Percentiles rank a stretch among this genome's conserved stretches.
Evolutionary conservation across 495 filamentous ascomycete genomes (phyloP).

Genomic region (Physcia stellaris): DNA sequence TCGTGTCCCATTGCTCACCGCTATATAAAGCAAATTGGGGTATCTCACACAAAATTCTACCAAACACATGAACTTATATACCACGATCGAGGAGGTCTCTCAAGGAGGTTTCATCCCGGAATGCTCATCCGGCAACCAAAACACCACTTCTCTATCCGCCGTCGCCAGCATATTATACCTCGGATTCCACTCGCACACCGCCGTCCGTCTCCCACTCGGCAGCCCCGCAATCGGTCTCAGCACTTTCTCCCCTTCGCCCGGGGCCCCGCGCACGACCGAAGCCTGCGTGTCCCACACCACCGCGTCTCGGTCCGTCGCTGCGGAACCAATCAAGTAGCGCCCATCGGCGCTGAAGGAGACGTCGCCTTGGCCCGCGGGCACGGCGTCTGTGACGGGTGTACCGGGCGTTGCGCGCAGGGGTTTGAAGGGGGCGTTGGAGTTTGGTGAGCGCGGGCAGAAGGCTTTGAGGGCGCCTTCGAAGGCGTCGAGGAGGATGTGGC

Average conservation of each 20-base stretch:
- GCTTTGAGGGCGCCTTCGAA: conserved; percentile 66
- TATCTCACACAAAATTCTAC: too few species aligned
- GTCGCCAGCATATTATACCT: conserved; percentile 79
- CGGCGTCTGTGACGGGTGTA: neutral
- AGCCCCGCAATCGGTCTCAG: conserved; percentile 52
- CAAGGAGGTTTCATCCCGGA: conserved; percentile 19
- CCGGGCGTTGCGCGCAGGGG: conserved; percentile 13
- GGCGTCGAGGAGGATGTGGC: conserved; percentile 82
- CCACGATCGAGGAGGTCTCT: too few species aligned
- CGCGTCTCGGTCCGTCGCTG: conserved; percentile 51
- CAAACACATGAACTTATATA: too few species aligned
- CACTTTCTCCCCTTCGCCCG: conserved; percentile 34
- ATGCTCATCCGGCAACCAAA: conserved; percentile 78
- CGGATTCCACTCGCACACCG: conserved; percentile 77
- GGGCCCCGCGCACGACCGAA: conserved; percentile 30
- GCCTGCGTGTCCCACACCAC: conserved; percentile 70
- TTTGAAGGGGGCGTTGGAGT: conserved; percentile 1
- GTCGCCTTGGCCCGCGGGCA: conserved; percentile 53
- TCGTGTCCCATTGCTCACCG: too few species aligned
- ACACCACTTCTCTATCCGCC: conserved; percentile 74
- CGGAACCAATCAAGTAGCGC: conserved; percentile 68
- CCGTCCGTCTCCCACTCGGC: conserved; percentile 50
- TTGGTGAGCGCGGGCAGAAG: conserved; percentile 19
- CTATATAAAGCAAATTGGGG: too few species aligned
- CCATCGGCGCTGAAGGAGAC: conserved; percentile 82